These are phyloP conservation scores for Beauveria medogensis DNA, from an alignment of 2,329 filamentous ascomycete genomes.

Conservation along the genomic window DNA sequence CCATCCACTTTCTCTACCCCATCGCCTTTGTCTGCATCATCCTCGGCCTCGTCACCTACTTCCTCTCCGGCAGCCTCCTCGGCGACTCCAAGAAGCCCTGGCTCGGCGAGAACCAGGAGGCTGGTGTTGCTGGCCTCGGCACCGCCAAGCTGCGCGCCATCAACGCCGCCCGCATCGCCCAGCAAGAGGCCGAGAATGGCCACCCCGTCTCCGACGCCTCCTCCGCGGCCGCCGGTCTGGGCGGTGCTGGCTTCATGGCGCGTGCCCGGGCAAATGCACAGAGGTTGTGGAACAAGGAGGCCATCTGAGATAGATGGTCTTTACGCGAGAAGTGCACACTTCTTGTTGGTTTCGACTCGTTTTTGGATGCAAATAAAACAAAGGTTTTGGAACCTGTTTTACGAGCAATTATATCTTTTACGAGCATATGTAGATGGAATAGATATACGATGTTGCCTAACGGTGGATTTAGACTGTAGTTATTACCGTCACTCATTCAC, in stretches of 20 bases:
- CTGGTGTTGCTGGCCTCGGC: conserved; percentile 69
- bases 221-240: neutral
- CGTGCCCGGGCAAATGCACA: neutral
- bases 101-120: conserved; percentile 81
- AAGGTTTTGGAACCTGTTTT: neutral
- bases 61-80: conserved; percentile 70
- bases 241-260: neutral
- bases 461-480: neutral
- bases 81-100: conserved; percentile 93
- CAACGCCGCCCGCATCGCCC: conserved; percentile 42
- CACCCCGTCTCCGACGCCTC: neutral
- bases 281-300: conserved; percentile 1
- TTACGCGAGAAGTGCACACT: neutral
- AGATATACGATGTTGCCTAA: neutral
- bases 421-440: neutral
- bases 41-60: conserved; percentile 77
- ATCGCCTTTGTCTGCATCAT: conserved; percentile 93
- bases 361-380: neutral
- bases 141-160: conserved; percentile 75
- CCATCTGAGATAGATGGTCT: neutral
- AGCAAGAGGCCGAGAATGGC: conserved; percentile 23
- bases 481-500: neutral
- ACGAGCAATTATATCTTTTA: neutral
- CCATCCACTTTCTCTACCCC: conserved; percentile 85
- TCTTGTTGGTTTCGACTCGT: neutral